Conservation (phyloP, 495 filamentous ascomycete genomes). For the Hyaloscypha finlandica region DNA sequence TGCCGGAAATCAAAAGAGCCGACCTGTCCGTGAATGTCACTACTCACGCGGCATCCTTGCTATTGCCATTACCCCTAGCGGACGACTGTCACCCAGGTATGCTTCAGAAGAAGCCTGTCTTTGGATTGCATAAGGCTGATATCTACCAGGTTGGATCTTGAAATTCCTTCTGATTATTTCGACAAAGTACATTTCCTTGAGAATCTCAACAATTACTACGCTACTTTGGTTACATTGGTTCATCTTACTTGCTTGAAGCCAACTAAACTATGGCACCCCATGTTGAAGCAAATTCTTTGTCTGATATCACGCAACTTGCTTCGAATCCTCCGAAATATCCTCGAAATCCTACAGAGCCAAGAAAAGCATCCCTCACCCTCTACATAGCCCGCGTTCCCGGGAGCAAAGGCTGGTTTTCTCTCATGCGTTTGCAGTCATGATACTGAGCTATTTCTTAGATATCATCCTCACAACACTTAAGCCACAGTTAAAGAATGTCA, state of each 20-base stretch:
- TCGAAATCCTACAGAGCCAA: slow-evolving; percentile 65
- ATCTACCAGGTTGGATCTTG: background rate
- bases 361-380: slow-evolving; percentile 68
- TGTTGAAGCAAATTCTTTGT: slow-evolving; percentile 81
- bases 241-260: background rate
- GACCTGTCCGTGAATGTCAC: background rate
- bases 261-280: slow-evolving; percentile 22
- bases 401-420: slow-evolving; percentile 68
- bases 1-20: background rate
- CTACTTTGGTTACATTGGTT: background rate
- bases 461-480: slow-evolving; percentile 91
- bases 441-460: slow-evolving; percentile 54
- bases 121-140: background rate
- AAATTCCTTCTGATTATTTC: background rate
- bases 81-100: background rate
- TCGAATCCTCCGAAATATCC: slow-evolving; percentile 85
- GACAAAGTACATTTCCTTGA: background rate
- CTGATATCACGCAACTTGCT: slow-evolving; percentile 75
- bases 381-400: slow-evolving; percentile 94
- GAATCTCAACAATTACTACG: background rate
- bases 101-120: background rate
- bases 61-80: too few relatives aligned
- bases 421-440: slow-evolving; percentile 14
- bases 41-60: background rate
- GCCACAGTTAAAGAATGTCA: slow-evolving; percentile 83